Conservation (phyloP, 2,329 filamentous ascomycete species). For the Aspergillus novofumigatus region DNA sequence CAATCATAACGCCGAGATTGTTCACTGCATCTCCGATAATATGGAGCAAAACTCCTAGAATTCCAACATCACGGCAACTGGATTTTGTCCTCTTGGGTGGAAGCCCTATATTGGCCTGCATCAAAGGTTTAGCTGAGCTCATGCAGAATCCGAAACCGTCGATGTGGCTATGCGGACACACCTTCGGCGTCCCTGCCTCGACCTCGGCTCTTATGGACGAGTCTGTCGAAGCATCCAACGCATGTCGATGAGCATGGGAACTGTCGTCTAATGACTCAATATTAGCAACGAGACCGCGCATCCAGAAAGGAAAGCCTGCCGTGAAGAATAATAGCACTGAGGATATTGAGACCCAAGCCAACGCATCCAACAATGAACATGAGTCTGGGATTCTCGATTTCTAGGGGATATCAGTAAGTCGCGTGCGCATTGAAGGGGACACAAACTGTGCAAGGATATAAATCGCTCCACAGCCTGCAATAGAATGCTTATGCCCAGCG, state of each 20-base stretch:
- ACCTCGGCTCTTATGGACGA: background rate
- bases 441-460: conserved; percentile 27
- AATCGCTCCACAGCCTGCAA: conserved; percentile 66
- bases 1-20: conserved; percentile 70
- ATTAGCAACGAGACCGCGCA: background rate
- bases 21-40: conserved; percentile 70
- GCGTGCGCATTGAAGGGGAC: background rate
- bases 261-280: conserved; percentile 14
- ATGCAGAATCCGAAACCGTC: no score
- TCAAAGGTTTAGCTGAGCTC: background rate
- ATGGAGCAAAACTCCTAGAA: conserved; percentile 67
- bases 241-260: conserved; percentile 9
- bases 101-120: background rate
- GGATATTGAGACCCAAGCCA: conserved; percentile 63
- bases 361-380: conserved; percentile 67
- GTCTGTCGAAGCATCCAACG: background rate
- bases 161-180: no score
- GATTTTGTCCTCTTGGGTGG: conserved; percentile 24
- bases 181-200: background rate
- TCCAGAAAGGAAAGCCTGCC: conserved; percentile 35
- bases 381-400: conserved; percentile 59
- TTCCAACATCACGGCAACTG: conserved; percentile 59
- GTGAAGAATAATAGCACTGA: conserved; percentile 63
- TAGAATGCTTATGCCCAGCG: conserved; percentile 67
- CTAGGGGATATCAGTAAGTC: conserved; percentile 35